Evolutionary conservation across 306 rosid species (phyloP), one percentile per base, ranked within the genome.

Genomic region (Sechiopsis laciniata): DNA sequence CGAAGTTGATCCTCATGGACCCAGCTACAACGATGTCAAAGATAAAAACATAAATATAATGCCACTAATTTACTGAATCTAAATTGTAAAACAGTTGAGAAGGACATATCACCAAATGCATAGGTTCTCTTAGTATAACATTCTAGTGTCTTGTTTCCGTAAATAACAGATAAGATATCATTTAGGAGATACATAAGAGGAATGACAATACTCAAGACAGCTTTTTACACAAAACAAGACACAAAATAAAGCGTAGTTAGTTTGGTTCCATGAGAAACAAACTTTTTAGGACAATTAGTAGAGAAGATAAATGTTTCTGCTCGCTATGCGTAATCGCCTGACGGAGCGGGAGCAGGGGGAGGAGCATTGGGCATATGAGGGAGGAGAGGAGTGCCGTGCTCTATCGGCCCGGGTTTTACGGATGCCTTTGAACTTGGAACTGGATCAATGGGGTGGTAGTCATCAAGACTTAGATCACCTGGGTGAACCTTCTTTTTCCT

Each of bases 291-390:
- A 74, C 88, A 50, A 24, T 10, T 26, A 59, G 56, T 22, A 45
- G 58, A 66, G 29, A 13, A 50, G 69, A 9, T 17, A 61, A 37
- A n/a, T 22, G 65, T 19, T 13, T 22, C 17, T 69, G 51, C 20
- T 21, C 3, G 9, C 55, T 72, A 81, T 15, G 79, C 60, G 19
- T 68, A 52, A 2, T 71, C 83, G 55, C 77, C 82, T 24, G 72
- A 74, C 19, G 8, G 83, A 66, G 7, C n/a, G 12, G 88, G 88
- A 32, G 37, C 37, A 32, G 37, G 37, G 72, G 90, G 77, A 2
- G 91, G 60, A 56, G 94, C 88, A 75, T 76, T 86, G 42, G 98
- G 98, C 51, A 93, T 82, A 77, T 52, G 84, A 17, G 97, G 97
- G 32, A 32, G 84, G 32, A 86, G 35, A 59, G 97, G 97, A 40